These are phyloP conservation scores for Ballota nigra DNA, from an alignment of 257 asterid genomes.

Conservation along the genomic window DNA sequence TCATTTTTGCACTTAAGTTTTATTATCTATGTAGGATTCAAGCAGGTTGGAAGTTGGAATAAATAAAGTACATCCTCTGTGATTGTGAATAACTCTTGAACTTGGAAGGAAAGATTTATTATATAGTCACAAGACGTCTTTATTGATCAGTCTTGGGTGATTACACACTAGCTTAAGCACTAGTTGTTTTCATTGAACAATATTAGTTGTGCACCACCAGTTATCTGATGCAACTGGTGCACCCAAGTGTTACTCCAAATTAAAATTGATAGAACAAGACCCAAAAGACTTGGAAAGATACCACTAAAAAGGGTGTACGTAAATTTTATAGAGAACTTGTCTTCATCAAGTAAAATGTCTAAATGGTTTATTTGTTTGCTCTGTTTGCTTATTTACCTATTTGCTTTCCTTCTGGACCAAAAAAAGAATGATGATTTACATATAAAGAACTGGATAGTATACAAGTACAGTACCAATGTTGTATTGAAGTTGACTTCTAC, in stretches of 20 bases:
- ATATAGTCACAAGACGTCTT: background rate
- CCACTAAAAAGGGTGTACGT: background rate
- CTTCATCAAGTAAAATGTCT: background rate
- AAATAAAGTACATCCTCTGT: background rate
- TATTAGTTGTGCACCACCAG: too few species aligned
- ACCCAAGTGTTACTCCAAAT: background rate
- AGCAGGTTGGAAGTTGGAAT: slow-evolving; percentile 1
- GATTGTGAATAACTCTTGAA: background rate
- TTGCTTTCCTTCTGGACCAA: slow-evolving; percentile 9
- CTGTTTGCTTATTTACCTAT: background rate
- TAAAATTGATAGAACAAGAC: background rate
- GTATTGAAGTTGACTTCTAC: slow-evolving; percentile 7
- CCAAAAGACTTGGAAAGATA: background rate
- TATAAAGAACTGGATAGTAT: background rate
- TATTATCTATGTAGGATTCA: background rate
- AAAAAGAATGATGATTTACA: background rate
- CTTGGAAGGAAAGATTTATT: background rate
- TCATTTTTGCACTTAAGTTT: background rate
- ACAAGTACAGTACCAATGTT: background rate
- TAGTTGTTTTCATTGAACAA: too few species aligned
- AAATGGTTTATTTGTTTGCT: background rate
- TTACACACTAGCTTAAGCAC: background rate
- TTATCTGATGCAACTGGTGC: too few species aligned
- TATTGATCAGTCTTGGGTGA: background rate
- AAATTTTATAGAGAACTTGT: background rate